Evolutionary conservation across 805 yeast genomes (phyloP), one percentile per base, ranked within the genome.

Genomic region (Yamadazyma kitorensis): DNA sequence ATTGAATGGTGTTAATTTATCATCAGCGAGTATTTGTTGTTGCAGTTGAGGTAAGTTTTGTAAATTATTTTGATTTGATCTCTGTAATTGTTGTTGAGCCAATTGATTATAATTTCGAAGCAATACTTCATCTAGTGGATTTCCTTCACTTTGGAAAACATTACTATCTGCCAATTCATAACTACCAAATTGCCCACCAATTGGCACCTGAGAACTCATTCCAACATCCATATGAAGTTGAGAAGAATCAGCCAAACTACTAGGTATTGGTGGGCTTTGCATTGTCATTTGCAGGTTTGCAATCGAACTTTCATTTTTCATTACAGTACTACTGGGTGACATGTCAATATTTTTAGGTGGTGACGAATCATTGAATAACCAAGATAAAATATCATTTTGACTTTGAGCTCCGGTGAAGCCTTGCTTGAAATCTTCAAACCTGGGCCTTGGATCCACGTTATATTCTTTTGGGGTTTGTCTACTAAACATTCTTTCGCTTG

Each of bases 121-220:
- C 30, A 66, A 48, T 4, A 56, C 49, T 13, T 64, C 69, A 31
- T 65, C 72, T 18, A 67, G 44, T 0, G 72, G 72, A 33, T 67
- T 67, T 18, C 52, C 55, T 24, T 47, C 57, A 37, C 53, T 61
- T 42, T 49, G 58, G 36, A 67, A 66, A 12, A 61, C 55, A 36
- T 61, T 60, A n/a, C 55, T 49, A 26, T 66, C 68, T 20, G 55
- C 68, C n/a, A 61, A 47, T 4, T 58, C 62, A 21, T 55, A 47
- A 5, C 39, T 25, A 10, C 31, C 14, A 31, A 13, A n/a, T 16
- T 15, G 21, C 7, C 22, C 5, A n/a, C n/a, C n/a, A n/a, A n/a
- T n/a, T n/a, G n/a, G n/a, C n/a, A n/a, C n/a, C n/a, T n/a, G n/a
- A n/a, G n/a, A n/a, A n/a, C n/a, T n/a, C n/a, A n/a, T n/a, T n/a